A percentile compares a stretch with the other conserved stretches of the same genome.
These are phyloP conservation scores for Ceratobasidium sp. DNA, from an alignment of 1,284 basidiomycete species.

Conservation along the genomic window DNA sequence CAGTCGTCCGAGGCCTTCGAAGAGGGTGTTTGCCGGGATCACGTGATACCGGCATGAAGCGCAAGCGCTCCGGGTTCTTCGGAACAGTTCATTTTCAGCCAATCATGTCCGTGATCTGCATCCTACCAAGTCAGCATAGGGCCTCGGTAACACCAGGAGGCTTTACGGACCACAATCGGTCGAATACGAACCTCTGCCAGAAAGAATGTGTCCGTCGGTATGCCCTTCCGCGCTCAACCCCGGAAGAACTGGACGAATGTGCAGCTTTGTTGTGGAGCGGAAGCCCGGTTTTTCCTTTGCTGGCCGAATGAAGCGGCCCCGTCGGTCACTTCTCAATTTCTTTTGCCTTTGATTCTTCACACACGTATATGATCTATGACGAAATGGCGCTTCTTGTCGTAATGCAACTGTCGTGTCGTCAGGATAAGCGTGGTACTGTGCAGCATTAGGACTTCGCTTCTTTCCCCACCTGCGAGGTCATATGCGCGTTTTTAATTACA, in stretches of 20 bases:
- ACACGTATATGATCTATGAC: conserved; percentile 7
- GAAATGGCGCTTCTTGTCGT: conserved; percentile 6
- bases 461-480: conserved; percentile 12
- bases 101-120: no score
- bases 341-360: conserved; percentile 5
- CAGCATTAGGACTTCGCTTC: not conserved
- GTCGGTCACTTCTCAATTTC: conserved; percentile 19
- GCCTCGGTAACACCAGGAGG: no score
- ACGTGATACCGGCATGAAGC: no score
- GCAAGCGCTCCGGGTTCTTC: no score
- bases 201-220: not conserved
- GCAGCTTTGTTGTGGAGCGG: conserved; percentile 20
- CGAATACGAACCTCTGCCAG: not conserved
- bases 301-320: not conserved
- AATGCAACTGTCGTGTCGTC: not conserved
- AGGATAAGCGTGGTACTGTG: not conserved
- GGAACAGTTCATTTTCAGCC: no score
- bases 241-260: conserved; percentile 20
- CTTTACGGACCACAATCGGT: conserved; percentile 3
- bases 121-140: no score
- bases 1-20: no score
- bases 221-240: not conserved
- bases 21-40: no score
- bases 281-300: conserved; percentile 8
- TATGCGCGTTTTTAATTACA: not conserved